These are phyloP conservation scores for Tricholoma terreum DNA, from an alignment of 768 basidiomycete species.

Conservation along the genomic window DNA sequence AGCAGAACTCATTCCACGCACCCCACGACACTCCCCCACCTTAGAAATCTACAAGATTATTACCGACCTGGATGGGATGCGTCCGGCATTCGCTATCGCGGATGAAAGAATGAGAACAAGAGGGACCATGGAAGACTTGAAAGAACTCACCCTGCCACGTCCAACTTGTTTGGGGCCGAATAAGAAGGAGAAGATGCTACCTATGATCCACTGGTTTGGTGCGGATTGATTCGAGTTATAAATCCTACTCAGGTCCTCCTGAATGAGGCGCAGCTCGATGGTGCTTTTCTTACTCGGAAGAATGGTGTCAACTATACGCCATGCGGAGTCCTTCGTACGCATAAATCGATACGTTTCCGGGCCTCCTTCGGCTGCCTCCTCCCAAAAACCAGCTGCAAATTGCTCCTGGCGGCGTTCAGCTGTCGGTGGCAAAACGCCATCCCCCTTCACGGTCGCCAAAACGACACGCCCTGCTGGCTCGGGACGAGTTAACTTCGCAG, in stretches of 20 bases:
- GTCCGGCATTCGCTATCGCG: too few species aligned
- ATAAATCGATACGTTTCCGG: conserved; percentile 11
- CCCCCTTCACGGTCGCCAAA: conserved; percentile 18
- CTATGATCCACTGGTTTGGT: too few species aligned
- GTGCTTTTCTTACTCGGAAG: conserved; percentile 21
- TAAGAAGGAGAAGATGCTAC: too few species aligned
- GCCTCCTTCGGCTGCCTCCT: conserved; percentile 8
- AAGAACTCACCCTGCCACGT: too few species aligned
- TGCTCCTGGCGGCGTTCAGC: conserved; percentile 5
- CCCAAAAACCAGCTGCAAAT: conserved; percentile 2
- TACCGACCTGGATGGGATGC: too few species aligned
- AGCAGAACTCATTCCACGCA: too few species aligned
- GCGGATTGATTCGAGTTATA: too few species aligned
- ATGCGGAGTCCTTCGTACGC: conserved; percentile 4
- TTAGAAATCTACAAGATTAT: too few species aligned
- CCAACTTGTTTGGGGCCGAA: too few species aligned
- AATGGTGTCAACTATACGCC: conserved; percentile 21
- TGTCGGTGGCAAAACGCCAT: conserved; percentile 4
- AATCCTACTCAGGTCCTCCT: conserved; percentile 19
- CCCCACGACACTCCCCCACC: too few species aligned
- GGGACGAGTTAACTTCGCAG: conserved; percentile 10
- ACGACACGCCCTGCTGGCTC: conserved; percentile 10
- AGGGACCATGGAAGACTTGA: too few species aligned
- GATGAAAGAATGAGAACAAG: too few species aligned
- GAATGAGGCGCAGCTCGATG: conserved; percentile 5